Conservation (phyloP, 495 filamentous ascomycete genomes). For the Aspergillus ostianus region DNA sequence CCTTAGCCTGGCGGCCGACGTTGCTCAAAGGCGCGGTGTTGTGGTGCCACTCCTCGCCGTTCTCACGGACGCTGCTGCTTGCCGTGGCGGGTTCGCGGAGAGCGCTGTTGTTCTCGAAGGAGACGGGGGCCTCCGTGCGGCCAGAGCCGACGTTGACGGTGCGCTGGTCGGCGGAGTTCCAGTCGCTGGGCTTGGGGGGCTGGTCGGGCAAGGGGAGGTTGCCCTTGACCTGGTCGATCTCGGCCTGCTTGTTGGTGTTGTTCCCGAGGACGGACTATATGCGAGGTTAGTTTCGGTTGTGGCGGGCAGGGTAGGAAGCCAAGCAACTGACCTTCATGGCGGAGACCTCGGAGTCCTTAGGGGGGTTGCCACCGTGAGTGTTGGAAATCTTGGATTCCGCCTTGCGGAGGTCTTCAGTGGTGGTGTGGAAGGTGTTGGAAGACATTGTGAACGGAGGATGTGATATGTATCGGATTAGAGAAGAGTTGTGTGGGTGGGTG, state of each 20-base stretch:
- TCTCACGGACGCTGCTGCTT: slow-evolving; percentile 54
- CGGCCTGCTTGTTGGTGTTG: slow-evolving; percentile 53
- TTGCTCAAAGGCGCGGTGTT: slow-evolving; percentile 37
- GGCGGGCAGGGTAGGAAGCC: background rate
- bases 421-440: slow-evolving; percentile 50
- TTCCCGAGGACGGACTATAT: slow-evolving; percentile 48
- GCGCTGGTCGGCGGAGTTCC: slow-evolving; percentile 66
- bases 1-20: slow-evolving; percentile 57
- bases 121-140: slow-evolving; percentile 49
- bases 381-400: slow-evolving; percentile 44
- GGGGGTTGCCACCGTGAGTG: slow-evolving; percentile 38
- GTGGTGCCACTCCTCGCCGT: slow-evolving; percentile 40
- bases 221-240: slow-evolving; percentile 62
- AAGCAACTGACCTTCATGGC: slow-evolving; percentile 39
- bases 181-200: slow-evolving; percentile 71
- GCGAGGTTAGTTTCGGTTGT: slow-evolving; percentile 6
- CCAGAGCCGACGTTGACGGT: slow-evolving; percentile 69
- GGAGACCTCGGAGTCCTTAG: slow-evolving; percentile 48
- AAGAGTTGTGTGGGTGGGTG: background rate
- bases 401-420: slow-evolving; percentile 52
- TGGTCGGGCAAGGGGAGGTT: slow-evolving; percentile 79
- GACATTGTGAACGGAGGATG: slow-evolving; percentile 39
- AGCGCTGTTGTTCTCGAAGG: slow-evolving; percentile 52
- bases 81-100: slow-evolving; percentile 64
- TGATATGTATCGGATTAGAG: background rate